Percentiles rank a stretch among this genome's conserved stretches.
phyloP scores from a whole-genome alignment of 169 alveolate genomes.

The Plasmodium adleri region DNA sequence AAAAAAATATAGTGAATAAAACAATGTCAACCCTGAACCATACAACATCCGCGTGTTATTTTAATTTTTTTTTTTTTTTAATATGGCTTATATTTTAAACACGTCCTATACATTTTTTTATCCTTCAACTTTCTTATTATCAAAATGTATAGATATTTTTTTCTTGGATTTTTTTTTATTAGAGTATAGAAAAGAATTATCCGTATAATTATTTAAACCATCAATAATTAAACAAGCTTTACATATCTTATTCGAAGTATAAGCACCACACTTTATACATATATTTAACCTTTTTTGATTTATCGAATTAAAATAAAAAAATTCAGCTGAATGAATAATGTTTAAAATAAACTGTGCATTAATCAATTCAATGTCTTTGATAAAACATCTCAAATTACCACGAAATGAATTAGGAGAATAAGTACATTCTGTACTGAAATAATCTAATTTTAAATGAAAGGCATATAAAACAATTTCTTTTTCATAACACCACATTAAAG shows the following conservation, averaged over 20 bases:
- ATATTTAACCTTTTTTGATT: constrained; percentile 30
- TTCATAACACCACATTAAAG: constrained; percentile 95
- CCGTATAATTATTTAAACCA: constrained; percentile 59
- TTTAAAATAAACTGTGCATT: constrained; percentile 82
- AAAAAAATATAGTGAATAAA: too few species aligned
- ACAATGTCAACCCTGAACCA: too few species aligned
- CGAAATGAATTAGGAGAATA: constrained; percentile 98
- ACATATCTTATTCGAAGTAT: constrained; percentile 61
- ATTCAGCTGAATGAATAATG: constrained; percentile 79
- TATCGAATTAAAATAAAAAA: constrained; percentile 70
- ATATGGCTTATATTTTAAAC: background rate
- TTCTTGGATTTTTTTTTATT: constrained; percentile 40
- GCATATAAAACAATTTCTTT: constrained; percentile 99
- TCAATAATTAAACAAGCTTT: constrained; percentile 68
- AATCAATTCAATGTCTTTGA: constrained; percentile 91
- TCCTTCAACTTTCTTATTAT: background rate
- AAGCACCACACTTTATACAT: constrained; percentile 59
- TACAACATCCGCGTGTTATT: too few species aligned
- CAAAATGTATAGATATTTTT: constrained; percentile 42
- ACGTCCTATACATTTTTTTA: background rate
- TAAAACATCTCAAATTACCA: constrained; percentile 96
- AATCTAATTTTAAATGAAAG: constrained; percentile 92
- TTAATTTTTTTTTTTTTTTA: too few species aligned
- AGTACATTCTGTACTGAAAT: constrained; percentile 97
- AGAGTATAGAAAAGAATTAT: constrained; percentile 63